A percentile compares a stretch with the other conserved stretches of the same genome.
Conservation (phyloP, 257 asterid species). For the Catharanthus roseus region DNA sequence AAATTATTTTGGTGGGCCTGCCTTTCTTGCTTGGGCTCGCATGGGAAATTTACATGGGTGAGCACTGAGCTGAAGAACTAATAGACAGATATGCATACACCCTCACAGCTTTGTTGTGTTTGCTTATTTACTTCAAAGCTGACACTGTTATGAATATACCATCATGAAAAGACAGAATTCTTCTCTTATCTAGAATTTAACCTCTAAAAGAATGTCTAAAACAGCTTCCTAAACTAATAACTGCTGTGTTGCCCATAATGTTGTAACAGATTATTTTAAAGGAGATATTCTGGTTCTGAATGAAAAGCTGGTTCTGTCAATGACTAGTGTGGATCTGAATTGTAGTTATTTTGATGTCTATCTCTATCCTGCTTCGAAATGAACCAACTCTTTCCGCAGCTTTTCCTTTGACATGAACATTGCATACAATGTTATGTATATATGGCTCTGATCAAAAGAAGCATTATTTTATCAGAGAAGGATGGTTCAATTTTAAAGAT, state of each 20-base stretch:
- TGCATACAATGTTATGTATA: no score
- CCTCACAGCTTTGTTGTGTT: background rate
- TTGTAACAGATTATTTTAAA: background rate
- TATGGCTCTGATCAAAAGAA: no score
- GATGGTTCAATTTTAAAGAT: no score
- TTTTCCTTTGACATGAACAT: no score
- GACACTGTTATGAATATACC: background rate
- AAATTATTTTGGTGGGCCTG: slow-evolving; percentile 96
- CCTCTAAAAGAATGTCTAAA: background rate
- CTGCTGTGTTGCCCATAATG: no score
- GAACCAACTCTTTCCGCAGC: no score
- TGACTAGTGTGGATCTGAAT: background rate
- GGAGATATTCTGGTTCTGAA: background rate
- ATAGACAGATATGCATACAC: background rate
- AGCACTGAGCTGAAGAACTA: slow-evolving; percentile 9
- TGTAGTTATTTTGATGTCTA: background rate
- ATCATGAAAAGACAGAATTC: background rate
- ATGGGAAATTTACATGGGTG: slow-evolving; percentile 96
- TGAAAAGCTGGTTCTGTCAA: background rate
- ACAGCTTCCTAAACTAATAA: background rate
- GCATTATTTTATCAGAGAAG: no score
- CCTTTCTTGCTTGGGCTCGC: slow-evolving; percentile 99
- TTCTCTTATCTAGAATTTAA: background rate
- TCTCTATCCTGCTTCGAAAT: background rate
- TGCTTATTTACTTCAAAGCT: background rate